A percentile compares a stretch with the other conserved stretches of the same genome.
Conservation (phyloP, 164 flowering plant genomes). For the Piper betle region DNA sequence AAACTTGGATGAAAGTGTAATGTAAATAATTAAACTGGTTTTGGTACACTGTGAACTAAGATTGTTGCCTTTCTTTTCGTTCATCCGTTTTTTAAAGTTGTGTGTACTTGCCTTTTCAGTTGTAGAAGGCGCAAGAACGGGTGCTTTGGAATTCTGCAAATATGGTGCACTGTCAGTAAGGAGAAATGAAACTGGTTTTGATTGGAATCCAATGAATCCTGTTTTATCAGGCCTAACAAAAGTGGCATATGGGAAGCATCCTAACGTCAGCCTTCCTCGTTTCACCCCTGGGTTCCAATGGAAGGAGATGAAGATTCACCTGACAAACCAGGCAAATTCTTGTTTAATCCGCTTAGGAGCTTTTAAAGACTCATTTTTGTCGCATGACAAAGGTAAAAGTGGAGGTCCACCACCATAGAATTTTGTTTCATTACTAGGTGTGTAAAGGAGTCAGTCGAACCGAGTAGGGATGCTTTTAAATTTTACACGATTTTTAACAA, state of each 20-base stretch:
- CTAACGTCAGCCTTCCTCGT: neutral
- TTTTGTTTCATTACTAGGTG: neutral
- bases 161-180: constrained; percentile 16
- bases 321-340: neutral
- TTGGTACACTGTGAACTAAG: no score
- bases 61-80: neutral
- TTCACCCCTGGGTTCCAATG: neutral
- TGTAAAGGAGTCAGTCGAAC: no score
- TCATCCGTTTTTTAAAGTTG: neutral
- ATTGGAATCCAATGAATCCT: constrained; percentile 30
- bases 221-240: neutral
- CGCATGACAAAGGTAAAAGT: neutral
- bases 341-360: neutral
- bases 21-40: no score
- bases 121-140: constrained; percentile 22
- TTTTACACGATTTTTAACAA: no score
- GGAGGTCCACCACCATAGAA: neutral
- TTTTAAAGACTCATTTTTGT: neutral
- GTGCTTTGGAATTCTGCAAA: constrained; percentile 20
- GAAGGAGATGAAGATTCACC: neutral
- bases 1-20: no score
- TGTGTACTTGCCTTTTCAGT: constrained; percentile 13
- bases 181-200: constrained; percentile 14
- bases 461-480: no score
- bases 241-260: neutral